Evolutionary conservation across 2,329 filamentous ascomycete species (phyloP), one percentile per base, ranked within the genome.

Genomic region (Curvularia spicifera): DNA sequence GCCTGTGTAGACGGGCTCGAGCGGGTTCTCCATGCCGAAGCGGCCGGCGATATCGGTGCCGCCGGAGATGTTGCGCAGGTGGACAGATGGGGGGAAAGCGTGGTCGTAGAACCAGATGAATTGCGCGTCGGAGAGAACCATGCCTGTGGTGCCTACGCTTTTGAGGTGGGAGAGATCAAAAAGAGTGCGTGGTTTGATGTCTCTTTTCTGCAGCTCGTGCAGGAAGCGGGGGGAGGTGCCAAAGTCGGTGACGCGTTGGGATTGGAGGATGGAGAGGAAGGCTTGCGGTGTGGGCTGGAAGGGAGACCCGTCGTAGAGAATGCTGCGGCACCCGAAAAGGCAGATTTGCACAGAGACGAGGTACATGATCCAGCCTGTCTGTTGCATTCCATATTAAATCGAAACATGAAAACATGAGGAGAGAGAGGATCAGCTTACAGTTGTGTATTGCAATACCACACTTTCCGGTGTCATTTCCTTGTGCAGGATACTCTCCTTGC

Each of bases 301-400:
- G 0, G 91, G 91, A 8, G 88, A 91, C 3, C 91, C 92, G 71
- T 96, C 91, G 72, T 96, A 96, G n/a, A 94, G 79, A 1, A 96
- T 76, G 1, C 84, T 80, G 5, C 85, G 82, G 0, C 82, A 81
- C 7, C 91, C 90, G 39, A 82, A 78, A 1, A 89, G 67, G 7
- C 94, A 79, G 4, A 82, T 79, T 20, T 82, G 80, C 0, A 91
- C 80, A 37, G 83, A 84, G 2, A 81, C 78, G 8, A 93, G 79
- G 71, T 94, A 95, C 91, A 96, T 96, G 77, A 96, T 95, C 91
- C 91, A 96, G 13, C 74, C 73, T 4, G 74, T 76, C 73, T 76
- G 8, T 44, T 44, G 24, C 4, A 4, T 6, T 8, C 0, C 8
- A 0, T 5, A 4, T 48, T 31, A 47, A 47, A 37, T 10, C 33